Evolutionary conservation across 2,329 filamentous ascomycete genomes (phyloP), one percentile per base, ranked within the genome.

Genomic region (Alternaria novae-zelandiae): DNA sequence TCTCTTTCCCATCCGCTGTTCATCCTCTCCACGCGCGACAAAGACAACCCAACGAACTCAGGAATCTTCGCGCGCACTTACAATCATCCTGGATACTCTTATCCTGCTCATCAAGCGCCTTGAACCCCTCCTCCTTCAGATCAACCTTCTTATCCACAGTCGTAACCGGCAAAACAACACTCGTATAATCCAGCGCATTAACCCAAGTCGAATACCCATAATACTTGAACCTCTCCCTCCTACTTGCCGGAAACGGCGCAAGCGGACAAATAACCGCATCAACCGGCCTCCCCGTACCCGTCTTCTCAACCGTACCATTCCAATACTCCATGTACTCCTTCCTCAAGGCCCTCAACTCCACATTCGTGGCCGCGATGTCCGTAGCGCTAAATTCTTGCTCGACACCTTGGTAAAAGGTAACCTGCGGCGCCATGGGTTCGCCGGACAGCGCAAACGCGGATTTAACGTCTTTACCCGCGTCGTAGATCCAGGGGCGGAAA

Each of bases 281-380:
- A 1, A 82, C 77, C 0, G 71, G 72, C n/a, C 71, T 68, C 13
- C 74, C 79, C 6, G 72, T 80, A 17, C 61, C 67, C 1, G 72
- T 79, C 1, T 61, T 11, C 0, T 66, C 51, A 0, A 57, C 64
- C 0, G 79, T 80, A 26, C 66, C 70, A 28, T 75, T 79, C 80
- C 80, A 82, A 50, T 81, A 79, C 7, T 80, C 76, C 60, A 80
- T 59, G 26, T 80, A 78, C 30, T 75, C 70, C 41, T 80, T 80
- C 63, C 70, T 75, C 36, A 78, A 23, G 4, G 63, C 6, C 0
- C 79, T 69, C 21, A 79, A 61, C 13, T 65, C 59, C 3, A 79
- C 74, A 20, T 80, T 80, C 0, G 69, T 72, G 3, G 70, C 75
- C 0, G 78, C 76, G 25, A 80, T 78, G n/a, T 76, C 70, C n/a